Evolutionary conservation across 768 basidiomycete genomes (phyloP).

Genomic region (Rhizopogon vinicolor): DNA sequence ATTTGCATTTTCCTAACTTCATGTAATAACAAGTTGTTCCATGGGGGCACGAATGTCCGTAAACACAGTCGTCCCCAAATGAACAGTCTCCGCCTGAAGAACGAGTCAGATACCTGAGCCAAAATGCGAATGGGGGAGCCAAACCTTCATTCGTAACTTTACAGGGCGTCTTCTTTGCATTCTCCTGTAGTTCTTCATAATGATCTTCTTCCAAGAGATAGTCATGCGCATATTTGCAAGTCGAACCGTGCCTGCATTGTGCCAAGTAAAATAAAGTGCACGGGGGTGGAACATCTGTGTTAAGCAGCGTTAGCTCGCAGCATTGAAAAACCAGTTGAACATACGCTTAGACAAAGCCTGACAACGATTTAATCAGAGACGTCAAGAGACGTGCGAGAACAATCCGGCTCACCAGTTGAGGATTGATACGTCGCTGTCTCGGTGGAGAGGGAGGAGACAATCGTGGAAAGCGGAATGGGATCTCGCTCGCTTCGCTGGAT

Average conservation of each 20-base stretch:
- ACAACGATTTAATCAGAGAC: neutral
- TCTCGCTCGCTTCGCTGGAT: slow-evolving; percentile 43
- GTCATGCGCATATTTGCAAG: slow-evolving; percentile 61
- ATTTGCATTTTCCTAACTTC: slow-evolving; percentile 58
- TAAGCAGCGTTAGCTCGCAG: neutral
- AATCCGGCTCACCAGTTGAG: slow-evolving; percentile 43
- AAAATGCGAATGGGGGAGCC: slow-evolving; percentile 6
- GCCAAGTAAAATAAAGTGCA: slow-evolving; percentile 65
- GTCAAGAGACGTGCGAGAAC: slow-evolving; percentile 13
- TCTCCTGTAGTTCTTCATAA: slow-evolving; percentile 46
- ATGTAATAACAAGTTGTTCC: slow-evolving; percentile 47
- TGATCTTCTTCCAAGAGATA: slow-evolving; percentile 53
- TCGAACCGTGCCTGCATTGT: slow-evolving; percentile 52
- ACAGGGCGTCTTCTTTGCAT: slow-evolving; percentile 62
- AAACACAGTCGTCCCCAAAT: slow-evolving; percentile 57
- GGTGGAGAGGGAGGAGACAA: slow-evolving; percentile 30
- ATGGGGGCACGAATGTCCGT: slow-evolving; percentile 35
- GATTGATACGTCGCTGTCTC: slow-evolving; percentile 40
- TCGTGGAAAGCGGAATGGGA: slow-evolving; percentile 18
- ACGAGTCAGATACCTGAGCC: slow-evolving; percentile 2
- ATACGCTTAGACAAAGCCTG: slow-evolving; percentile 61
- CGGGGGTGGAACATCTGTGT: slow-evolving; percentile 56
- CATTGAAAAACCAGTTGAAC: slow-evolving; percentile 20
- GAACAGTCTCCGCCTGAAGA: slow-evolving; percentile 47
- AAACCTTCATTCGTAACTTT: slow-evolving; percentile 54